Percentiles rank a stretch among this genome's conserved stretches.
Evolutionary conservation across 495 filamentous ascomycete species (phyloP).

Genomic region (Aspergillus ostianus): DNA sequence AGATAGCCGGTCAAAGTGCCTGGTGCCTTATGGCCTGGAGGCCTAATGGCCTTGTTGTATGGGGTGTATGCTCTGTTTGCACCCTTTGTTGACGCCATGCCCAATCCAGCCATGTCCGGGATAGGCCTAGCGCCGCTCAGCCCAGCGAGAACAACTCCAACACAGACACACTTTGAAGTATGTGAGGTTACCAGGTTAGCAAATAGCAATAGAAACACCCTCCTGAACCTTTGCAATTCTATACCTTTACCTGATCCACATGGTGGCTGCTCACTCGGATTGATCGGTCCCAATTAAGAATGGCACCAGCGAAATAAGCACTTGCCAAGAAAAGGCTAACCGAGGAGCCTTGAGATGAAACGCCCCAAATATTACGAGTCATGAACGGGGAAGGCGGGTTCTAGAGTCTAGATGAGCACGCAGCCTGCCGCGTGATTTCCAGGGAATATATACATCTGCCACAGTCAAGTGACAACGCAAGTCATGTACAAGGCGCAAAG

Average conservation of each 20-base stretch:
- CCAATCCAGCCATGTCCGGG: background rate
- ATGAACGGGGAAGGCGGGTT: background rate
- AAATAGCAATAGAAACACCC: too few species aligned
- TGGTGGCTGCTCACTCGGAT: too few species aligned
- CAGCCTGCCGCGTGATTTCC: conserved; percentile 1
- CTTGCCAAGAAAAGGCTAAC: background rate
- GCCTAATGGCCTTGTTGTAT: background rate
- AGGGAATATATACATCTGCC: background rate
- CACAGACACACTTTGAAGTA: too few species aligned
- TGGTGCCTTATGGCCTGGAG: too few species aligned
- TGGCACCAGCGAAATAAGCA: background rate
- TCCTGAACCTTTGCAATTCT: too few species aligned
- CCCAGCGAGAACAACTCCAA: background rate
- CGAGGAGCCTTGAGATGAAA: background rate
- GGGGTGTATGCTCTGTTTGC: background rate
- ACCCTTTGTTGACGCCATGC: background rate
- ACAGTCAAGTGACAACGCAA: background rate
- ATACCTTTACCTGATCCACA: too few species aligned
- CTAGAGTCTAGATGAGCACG: background rate
- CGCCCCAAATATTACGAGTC: background rate
- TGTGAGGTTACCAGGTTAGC: too few species aligned
- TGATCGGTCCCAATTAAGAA: background rate
- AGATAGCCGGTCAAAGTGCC: too few species aligned
- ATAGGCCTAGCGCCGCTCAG: background rate
- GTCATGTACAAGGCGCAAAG: background rate